A percentile compares a stretch with the other conserved stretches of the same genome.
Evolutionary conservation across 2,329 filamentous ascomycete species (phyloP).

Genomic region (Epichloe gansuensis): DNA sequence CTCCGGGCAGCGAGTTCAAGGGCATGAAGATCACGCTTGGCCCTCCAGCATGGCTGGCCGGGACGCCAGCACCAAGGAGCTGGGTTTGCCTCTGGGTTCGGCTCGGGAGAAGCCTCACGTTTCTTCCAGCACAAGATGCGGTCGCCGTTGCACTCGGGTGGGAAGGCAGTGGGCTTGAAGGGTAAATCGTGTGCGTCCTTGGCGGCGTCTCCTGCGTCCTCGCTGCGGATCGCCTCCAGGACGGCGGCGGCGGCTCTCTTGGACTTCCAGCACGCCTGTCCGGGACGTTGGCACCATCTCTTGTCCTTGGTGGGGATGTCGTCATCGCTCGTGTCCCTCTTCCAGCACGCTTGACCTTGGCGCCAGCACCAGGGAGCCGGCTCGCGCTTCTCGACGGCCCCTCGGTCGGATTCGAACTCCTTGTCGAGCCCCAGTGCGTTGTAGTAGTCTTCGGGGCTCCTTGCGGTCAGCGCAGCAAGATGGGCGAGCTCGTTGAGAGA

Average conservation of each 20-base stretch:
- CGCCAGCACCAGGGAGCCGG: constrained; percentile 21
- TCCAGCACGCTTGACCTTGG: constrained; percentile 29
- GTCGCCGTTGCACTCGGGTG: constrained; percentile 3
- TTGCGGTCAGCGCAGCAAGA: constrained; percentile 19
- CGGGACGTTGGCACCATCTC: constrained; percentile 5
- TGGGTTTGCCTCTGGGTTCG: constrained; percentile 12
- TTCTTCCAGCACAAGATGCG: constrained; percentile 6
- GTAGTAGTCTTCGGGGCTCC: constrained; percentile 21
- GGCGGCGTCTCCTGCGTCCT: constrained; percentile 2
- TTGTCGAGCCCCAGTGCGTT: constrained; percentile 16
- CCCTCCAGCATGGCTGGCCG: constrained; percentile 31
- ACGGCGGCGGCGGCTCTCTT: constrained; percentile 26
- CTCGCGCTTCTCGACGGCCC: constrained; percentile 9
- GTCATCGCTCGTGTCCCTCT: constrained; percentile 9
- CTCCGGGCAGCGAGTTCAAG: constrained; percentile 15
- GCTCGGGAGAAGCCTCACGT: constrained; percentile 8
- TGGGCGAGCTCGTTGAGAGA: constrained; percentile 26
- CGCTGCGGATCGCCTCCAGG: constrained; percentile 15
- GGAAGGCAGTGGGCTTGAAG: constrained; percentile 19
- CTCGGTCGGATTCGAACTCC: constrained; percentile 12
- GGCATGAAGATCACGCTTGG: constrained; percentile 21
- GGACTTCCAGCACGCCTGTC: constrained; percentile 21
- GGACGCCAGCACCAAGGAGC: constrained; percentile 19
- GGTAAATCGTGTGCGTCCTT: constrained; percentile 12
- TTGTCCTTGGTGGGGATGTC: constrained; percentile 15